Base-by-base conservation (phyloP, 2,329 filamentous ascomycete species). In the Monosporascus sp. region DNA sequence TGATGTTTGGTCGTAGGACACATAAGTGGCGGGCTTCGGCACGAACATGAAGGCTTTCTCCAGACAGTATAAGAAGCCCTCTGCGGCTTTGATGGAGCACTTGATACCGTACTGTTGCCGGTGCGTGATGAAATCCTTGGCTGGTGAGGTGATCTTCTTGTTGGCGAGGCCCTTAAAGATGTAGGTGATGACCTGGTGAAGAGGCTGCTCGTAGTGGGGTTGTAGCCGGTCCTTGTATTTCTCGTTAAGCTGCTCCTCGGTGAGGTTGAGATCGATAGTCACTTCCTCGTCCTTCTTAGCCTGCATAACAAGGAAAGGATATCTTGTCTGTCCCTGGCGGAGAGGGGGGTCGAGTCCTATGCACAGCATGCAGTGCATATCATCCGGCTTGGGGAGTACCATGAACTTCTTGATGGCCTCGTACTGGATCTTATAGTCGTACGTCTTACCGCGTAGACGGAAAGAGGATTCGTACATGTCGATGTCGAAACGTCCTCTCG, bases 371-470 rank as follows among this genome's bases (percentile, higher is more conserved):
- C 89, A 92, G 69, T 99, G 94, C 63, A 94, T 84, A 61, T 99
- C 94, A 70, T 99, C 94, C n/a, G 94, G 94, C 75, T 99, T 99
- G 47, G 94, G 94, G 6, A 99, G 84, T 31, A 97, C 83, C 85
- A 99, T 97, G 70, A 97, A 97, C 71, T 97, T 97, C 79, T 99
- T 99, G 75, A 97, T 91, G 48, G 87, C 85, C 53, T 97, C 90
- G 73, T 97, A 99, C 70, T 97, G 91, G 60, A 99, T 97, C 82
- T 99, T 99, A 84, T 99, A 99, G 76, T 99, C 95, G 78, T 99
- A 99, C 24, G 94, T 99, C 76, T 99, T 99, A 66, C 94, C 94
- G 60, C 94, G 93, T 57, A 99, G 82, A 58, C 94, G 88, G 81
- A 99, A 97, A 2, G 94, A 97, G 17, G 85, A 87, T 72, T 97